A percentile compares a stretch with the other conserved stretches of the same genome.
Conservation (phyloP, 2,329 filamentous ascomycete species). For the Exophiala dermatitidis region DNA sequence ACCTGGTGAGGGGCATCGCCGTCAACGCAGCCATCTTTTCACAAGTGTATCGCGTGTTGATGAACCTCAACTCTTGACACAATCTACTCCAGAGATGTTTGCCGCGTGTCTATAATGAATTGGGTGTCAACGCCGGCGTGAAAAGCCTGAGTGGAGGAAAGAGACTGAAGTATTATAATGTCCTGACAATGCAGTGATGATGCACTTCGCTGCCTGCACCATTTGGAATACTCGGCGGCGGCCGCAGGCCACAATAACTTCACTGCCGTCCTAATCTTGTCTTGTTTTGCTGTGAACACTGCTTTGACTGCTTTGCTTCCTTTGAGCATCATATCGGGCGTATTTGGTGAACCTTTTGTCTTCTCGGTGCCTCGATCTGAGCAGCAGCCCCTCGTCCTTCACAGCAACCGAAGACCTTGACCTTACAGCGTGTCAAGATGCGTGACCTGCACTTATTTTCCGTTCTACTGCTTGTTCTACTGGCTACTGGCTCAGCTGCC, state of each 20-base stretch:
- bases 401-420: neutral
- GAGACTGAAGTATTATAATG: neutral
- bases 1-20: neutral
- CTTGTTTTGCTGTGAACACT: neutral
- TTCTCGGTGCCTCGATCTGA: neutral
- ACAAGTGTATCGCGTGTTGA: neutral
- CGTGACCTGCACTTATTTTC: neutral
- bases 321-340: neutral
- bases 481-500: constrained; percentile 9
- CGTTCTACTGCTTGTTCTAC: neutral
- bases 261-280: neutral
- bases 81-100: too few species aligned
- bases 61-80: too few species aligned
- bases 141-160: neutral
- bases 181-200: neutral
- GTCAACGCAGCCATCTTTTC: neutral
- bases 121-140: neutral
- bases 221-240: neutral
- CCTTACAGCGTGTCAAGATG: constrained; percentile 1
- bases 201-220: neutral
- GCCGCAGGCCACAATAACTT: neutral
- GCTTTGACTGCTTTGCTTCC: neutral
- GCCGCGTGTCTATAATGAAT: neutral
- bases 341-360: neutral
- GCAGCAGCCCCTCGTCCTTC: neutral